These are phyloP conservation scores for Albugo laibachii DNA, from an alignment of 352 stramenopile genomes.

Conservation along the genomic window DNA sequence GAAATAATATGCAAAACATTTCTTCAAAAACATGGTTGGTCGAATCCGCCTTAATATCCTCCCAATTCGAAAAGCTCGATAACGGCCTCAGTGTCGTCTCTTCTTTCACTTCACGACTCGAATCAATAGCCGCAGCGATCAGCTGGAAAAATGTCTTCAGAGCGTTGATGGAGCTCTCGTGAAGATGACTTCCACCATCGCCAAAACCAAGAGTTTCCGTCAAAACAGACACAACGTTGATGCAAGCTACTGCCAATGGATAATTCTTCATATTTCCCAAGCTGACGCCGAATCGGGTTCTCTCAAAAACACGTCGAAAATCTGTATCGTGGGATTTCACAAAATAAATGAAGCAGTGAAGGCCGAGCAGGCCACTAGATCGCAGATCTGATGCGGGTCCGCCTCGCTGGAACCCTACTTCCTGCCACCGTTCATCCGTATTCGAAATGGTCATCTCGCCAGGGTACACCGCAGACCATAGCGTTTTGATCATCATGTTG, in stretches of 20 bases:
- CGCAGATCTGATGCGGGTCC: conserved; percentile 63
- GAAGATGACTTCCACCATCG: conserved; percentile 53
- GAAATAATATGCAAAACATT: conserved; percentile 69
- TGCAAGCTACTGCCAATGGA: conserved; percentile 67
- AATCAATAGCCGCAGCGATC: conserved; percentile 16
- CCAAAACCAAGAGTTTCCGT: conserved; percentile 59
- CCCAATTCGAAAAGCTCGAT: conserved; percentile 33
- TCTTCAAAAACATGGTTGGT: conserved; percentile 74
- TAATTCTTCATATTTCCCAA: conserved; percentile 81
- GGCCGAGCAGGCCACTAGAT: conserved; percentile 58
- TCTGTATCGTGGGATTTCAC: conserved; percentile 35
- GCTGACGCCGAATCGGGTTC: conserved; percentile 62
- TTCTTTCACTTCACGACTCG: neutral
- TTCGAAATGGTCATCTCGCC: conserved; percentile 47
- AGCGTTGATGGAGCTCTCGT: conserved; percentile 35
- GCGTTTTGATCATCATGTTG: conserved; percentile 52
- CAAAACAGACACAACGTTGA: conserved; percentile 59
- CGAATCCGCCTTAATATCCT: conserved; percentile 41
- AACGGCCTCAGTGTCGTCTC: conserved; percentile 7
- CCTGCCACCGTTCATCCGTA: conserved; percentile 50
- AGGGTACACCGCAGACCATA: conserved; percentile 47
- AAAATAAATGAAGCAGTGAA: conserved; percentile 76
- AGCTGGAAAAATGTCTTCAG: conserved; percentile 65
- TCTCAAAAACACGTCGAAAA: conserved; percentile 46
- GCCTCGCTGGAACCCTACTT: conserved; percentile 66